A percentile compares a stretch with the other conserved stretches of the same genome.
These are phyloP conservation scores for Flammula alnicola DNA, from an alignment of 1,284 basidiomycete species.

Conservation along the genomic window DNA sequence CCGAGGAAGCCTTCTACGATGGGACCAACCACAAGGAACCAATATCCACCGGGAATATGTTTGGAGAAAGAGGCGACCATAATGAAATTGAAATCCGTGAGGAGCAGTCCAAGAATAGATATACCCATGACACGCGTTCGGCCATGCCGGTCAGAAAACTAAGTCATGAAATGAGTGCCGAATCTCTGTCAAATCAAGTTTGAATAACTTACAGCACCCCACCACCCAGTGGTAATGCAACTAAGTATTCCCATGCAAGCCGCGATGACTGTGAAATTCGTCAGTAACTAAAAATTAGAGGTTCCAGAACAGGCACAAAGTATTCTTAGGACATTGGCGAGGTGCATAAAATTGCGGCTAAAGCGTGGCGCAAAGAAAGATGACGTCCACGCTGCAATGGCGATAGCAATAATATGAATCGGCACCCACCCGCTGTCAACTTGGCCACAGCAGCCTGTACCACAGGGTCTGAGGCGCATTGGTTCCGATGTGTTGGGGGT, in stretches of 20 bases:
- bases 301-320: too few relatives aligned
- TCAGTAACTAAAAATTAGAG: too few relatives aligned
- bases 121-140: constrained; percentile 70
- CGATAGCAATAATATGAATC: constrained; percentile 48
- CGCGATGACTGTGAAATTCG: constrained; percentile 67
- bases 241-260: constrained; percentile 72
- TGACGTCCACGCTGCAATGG: constrained; percentile 19
- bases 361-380: background rate
- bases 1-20: constrained; percentile 80
- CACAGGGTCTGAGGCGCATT: constrained; percentile 72
- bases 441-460: constrained; percentile 76
- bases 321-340: constrained; percentile 3
- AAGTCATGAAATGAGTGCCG: background rate
- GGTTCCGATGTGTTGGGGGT: constrained; percentile 28
- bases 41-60: constrained; percentile 78
- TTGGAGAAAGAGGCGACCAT: constrained; percentile 64
- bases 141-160: constrained; percentile 84
- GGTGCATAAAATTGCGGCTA: constrained; percentile 5
- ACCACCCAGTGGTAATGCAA: constrained; percentile 82
- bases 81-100: constrained; percentile 72
- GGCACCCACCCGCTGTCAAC: constrained; percentile 59
- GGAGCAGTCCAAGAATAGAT: constrained; percentile 64
- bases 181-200: too few relatives aligned
- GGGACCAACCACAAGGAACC: constrained; percentile 79
- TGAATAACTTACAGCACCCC: constrained; percentile 69